Base-by-base conservation (phyloP, 1,284 basidiomycete species). In the Moesziomyces sp. region DNA sequence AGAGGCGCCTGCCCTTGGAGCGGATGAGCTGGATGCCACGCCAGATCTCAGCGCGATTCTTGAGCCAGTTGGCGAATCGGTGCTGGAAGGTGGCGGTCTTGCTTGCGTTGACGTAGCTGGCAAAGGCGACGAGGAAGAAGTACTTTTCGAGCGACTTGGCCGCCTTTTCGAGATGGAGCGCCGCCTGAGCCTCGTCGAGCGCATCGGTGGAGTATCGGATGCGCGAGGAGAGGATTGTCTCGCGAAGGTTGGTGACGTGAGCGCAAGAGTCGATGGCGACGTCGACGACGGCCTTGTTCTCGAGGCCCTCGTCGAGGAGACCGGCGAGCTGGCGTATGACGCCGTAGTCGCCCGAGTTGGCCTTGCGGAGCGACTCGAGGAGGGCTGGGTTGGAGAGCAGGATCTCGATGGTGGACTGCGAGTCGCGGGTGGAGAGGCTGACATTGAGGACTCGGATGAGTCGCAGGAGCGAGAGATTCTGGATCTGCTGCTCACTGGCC, bases 71-170 rank as follows among this genome's bases (percentile, higher is more conserved):
- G 3, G 91, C 91, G 82, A 98, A 98, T 18, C 89, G 90, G 76
- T 91, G 88, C 5, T 87, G 87, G 70, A 92, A 91, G 56, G 86
- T 85, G 18, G 88, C 87, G 13, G 89, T 88, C 35, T 89, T 87
- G 67, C 86, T 86, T 18, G 88, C 88, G 55, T 94, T 92, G 9
- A 97, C 91, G 78, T 93, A 99, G 67, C 91, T 93, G 2, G 94
- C 91, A 81, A 98, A 99, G 0, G 93, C 92, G 64, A 99, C 92
- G 68, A 96, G 89, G 86, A 98, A 98, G 86, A 97, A 97, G 83
- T 89, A 89, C 71, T 87, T 87, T 73, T 89, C 88, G 24, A 89
- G 85, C 5, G 87, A 74, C 53, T 80, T 80, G 45, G 69, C 71
- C 9, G 82, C 82, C 40, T 76, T 77, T 30, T 75, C 62, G 48